Evolutionary conservation across 306 rosid species (phyloP).

Genomic region (Medicago arabica): DNA sequence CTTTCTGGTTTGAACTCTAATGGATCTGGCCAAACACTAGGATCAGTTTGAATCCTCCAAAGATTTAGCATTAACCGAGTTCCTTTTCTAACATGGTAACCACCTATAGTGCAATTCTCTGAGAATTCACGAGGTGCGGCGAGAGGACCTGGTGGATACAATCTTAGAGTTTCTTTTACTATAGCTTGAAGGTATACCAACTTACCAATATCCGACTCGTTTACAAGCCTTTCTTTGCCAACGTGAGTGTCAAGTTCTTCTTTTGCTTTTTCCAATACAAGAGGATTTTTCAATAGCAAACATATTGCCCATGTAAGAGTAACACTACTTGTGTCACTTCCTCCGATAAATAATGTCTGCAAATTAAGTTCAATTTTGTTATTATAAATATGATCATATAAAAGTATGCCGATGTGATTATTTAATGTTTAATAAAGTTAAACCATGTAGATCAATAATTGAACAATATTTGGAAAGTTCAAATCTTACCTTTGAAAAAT

Average conservation of each 20-base stretch:
- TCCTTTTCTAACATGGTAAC: constrained; percentile 25
- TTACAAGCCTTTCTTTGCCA: constrained; percentile 22
- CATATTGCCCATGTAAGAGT: constrained; percentile 30
- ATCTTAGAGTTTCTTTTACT: constrained; percentile 38
- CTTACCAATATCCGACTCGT: constrained; percentile 19
- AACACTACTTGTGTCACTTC: constrained; percentile 11
- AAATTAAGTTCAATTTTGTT: neutral
- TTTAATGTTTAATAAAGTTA: no score
- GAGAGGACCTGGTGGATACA: constrained; percentile 20
- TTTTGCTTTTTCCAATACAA: constrained; percentile 1
- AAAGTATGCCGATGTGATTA: no score
- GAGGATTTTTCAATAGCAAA: constrained; percentile 20
- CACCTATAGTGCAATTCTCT: constrained; percentile 13
- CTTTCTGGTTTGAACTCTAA: constrained; percentile 47
- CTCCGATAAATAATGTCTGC: neutral
- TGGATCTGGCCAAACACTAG: constrained; percentile 27
- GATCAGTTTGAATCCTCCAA: constrained; percentile 38
- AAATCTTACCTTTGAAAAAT: no score
- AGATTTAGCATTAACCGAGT: constrained; percentile 30
- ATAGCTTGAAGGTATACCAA: constrained; percentile 40
- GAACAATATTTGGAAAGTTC: no score
- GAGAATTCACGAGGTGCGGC: constrained; percentile 10
- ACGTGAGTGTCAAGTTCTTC: constrained; percentile 31
- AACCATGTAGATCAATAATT: no score
- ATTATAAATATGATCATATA: no score